Evolutionary conservation across 2,329 filamentous ascomycete genomes (phyloP), one percentile per base, ranked within the genome.

Genomic region (Paraphoma chrysanthemicola): DNA sequence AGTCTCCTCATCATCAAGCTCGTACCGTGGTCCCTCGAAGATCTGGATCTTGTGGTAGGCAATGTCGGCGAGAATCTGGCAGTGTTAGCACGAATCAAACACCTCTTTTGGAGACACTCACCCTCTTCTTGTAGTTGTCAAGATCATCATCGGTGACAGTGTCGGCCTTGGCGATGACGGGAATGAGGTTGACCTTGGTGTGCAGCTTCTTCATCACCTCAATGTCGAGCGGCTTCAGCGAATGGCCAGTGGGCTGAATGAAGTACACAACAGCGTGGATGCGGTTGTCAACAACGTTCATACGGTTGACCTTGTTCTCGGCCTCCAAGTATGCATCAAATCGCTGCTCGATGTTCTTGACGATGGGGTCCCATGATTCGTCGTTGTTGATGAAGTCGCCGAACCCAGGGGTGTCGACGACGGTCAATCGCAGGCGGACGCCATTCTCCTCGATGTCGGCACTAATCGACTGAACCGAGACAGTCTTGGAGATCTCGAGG

Each of bases 371-470:
- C 95, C 95, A 99, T 29, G 95, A 99, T 81, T 98, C 95, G 73
- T 98, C 95, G 77, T 99, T 99, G 90, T 99, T 99, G 76, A 99
- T 95, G 76, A 98, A 99, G 82, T 99, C 95, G 74, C 95, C 95
- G 71, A 99, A 99, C 63, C 95, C 95, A 43, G 95, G 95, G 9
- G 95, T 99, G 70, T 99, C 95, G 64, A 99, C 95, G 51, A 99
- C 95, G 11, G 94, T 99, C 78, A 99, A 81, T 58, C 95, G 92
- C 64, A 99, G 89, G 76, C 95, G 93, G 58, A 99, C 95, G 65
- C 95, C 95, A 64, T 97, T 97, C 84, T 99, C 95, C 82, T 99
- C 95, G 67, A 99, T 99, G 57, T 83, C 81, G 59, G 81, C 81
- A 67, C 81, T 83, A 72, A 83, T 83, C 51, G 81, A 82, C 71